phyloP scores from a whole-genome alignment of 2,329 filamentous ascomycete genomes.

The Trichoderma pleuroti region DNA sequence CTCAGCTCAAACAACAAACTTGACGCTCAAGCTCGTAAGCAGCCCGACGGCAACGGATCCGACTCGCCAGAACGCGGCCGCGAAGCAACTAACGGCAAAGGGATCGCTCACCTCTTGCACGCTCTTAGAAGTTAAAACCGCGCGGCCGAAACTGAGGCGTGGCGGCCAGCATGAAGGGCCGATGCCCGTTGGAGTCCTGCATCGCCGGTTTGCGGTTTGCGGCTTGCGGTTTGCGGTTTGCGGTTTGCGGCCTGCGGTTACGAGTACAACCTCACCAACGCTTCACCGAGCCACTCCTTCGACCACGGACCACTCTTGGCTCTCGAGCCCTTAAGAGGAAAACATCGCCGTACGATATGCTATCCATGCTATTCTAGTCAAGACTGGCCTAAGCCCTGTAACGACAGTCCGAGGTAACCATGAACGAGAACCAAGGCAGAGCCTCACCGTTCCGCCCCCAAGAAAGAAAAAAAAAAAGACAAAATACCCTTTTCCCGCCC shows the following conservation, averaged over 20 bases:
- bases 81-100: neutral
- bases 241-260: too few relatives aligned
- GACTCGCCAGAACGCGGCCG: neutral
- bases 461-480: neutral
- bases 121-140: neutral
- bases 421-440: neutral
- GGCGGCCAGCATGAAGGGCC: slow-evolving; percentile 12
- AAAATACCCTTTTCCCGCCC: slow-evolving; percentile 2
- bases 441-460: neutral
- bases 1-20: neutral
- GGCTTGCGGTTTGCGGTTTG: too few relatives aligned
- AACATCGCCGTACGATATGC: neutral
- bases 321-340: neutral
- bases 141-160: neutral
- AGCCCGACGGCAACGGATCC: slow-evolving; percentile 12
- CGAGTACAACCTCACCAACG: neutral
- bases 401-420: slow-evolving; percentile 5
- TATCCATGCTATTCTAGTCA: neutral
- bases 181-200: neutral
- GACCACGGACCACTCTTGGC: neutral
- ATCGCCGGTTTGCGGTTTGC: neutral
- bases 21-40: neutral
- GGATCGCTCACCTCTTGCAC: neutral
- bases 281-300: neutral
- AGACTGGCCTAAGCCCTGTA: slow-evolving; percentile 4